Evolutionary conservation across 306 rosid genomes (phyloP).

Genomic region (Vicia villosa): DNA sequence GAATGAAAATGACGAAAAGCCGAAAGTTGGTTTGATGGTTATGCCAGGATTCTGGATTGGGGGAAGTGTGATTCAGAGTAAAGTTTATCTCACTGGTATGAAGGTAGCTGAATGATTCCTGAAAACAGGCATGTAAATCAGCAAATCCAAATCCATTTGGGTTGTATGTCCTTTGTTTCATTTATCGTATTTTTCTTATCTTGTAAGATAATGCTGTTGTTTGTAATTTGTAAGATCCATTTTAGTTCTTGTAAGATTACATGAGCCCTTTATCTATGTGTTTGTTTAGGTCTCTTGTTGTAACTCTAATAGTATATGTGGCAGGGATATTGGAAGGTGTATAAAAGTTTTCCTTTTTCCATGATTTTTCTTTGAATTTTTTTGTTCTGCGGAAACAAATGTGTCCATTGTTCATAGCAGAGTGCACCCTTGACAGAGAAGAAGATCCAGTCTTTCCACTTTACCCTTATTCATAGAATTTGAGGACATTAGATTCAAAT

Average conservation of each 20-base stretch:
- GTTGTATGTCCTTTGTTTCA: slow-evolving; percentile 42
- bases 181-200: slow-evolving; percentile 29
- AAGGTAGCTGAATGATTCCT: slow-evolving; percentile 75
- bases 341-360: not conserved
- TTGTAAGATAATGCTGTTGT: slow-evolving; percentile 43
- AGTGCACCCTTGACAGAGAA: too few species aligned
- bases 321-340: slow-evolving; percentile 17
- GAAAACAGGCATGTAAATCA: slow-evolving; percentile 7
- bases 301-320: slow-evolving; percentile 26
- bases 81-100: slow-evolving; percentile 93
- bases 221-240: slow-evolving; percentile 39
- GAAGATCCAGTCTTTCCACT: too few species aligned
- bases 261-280: slow-evolving; percentile 2
- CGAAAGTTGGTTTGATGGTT: slow-evolving; percentile 90
- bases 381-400: too few species aligned
- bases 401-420: too few species aligned
- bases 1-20: slow-evolving; percentile 71
- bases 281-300: slow-evolving; percentile 28
- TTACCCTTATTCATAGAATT: too few species aligned
- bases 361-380: too few species aligned
- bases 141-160: slow-evolving; percentile 25
- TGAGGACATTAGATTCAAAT: too few species aligned
- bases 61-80: slow-evolving; percentile 89
- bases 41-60: slow-evolving; percentile 96
- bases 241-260: slow-evolving; percentile 37